phyloP scores from a whole-genome alignment of 2,329 filamentous ascomycete species.

The Salinomyces thailandicus region DNA sequence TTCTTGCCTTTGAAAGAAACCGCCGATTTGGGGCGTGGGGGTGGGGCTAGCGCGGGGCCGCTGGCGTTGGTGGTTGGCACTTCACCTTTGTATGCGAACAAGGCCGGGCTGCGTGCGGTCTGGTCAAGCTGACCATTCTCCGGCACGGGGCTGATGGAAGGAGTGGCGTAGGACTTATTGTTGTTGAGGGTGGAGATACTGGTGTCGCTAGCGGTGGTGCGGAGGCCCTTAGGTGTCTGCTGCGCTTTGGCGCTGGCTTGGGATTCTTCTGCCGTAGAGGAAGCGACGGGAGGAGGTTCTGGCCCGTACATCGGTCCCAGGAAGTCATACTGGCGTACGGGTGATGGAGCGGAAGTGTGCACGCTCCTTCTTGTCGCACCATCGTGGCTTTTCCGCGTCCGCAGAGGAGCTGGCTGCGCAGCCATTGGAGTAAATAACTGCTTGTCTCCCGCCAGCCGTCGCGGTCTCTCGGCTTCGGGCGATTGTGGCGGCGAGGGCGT shows the following conservation, averaged over 20 bases:
- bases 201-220: slow-evolving; percentile 9
- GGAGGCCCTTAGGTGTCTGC: neutral
- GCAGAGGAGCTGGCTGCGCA: neutral
- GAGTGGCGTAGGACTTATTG: slow-evolving; percentile 13
- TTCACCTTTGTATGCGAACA: slow-evolving; percentile 20
- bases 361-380: too few species aligned
- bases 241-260: neutral
- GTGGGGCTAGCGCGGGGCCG: slow-evolving; percentile 2
- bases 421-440: neutral
- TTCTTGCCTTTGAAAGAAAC: slow-evolving; percentile 4
- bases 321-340: neutral
- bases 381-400: neutral
- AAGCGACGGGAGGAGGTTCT: neutral
- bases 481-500: slow-evolving; percentile 3
- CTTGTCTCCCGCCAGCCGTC: neutral
- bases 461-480: neutral
- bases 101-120: slow-evolving; percentile 4
- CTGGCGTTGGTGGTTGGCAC: slow-evolving; percentile 10
- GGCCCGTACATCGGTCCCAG: neutral
- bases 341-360: too few species aligned
- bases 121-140: slow-evolving; percentile 12
- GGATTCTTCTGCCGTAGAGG: neutral
- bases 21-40: slow-evolving; percentile 1
- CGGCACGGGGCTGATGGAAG: slow-evolving; percentile 17
- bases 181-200: slow-evolving; percentile 14